Base-by-base conservation (phyloP, 2,329 filamentous ascomycete genomes). In the Trichophyton benhamiae region DNA sequence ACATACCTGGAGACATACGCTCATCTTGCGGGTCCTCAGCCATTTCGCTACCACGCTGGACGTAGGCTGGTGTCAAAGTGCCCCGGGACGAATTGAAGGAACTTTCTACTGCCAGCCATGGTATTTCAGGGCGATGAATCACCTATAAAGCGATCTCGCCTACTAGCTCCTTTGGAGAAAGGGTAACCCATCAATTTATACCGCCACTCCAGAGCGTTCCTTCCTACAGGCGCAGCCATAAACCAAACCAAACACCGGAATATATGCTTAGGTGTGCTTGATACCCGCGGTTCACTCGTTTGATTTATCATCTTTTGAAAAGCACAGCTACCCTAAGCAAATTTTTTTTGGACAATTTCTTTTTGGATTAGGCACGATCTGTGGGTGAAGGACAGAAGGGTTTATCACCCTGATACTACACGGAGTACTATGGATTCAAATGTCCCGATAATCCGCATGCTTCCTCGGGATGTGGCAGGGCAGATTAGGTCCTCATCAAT, bases 401-500 rank as follows among this genome's bases (percentile, higher is more conserved):
- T 27, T 30, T 30, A 30, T 27, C 5, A 30, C 27, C 27, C 27
- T 30, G 1, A 7, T 2, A 30, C 27, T 30, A 30, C 6, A 7
- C 27, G 6, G 27, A 30, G 27, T 53, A 55, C 9, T 15, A 55
- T 55, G 52, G 52, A 38, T 9, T 4, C 27, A 36, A 20, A 25
- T 15, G 52, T 42, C 30, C 58, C 58, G 4, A 8, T 44, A 25
- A 58, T 58, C 25, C 79, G 80, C 65, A 83, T 80, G 58, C 80
- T 96, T 63, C 87, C 90, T 11, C 75, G 82, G 42, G 80, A 88
- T 66, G 89, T 88, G 61, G 80, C 85, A 67, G 83, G 87, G 57
- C 89, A 91, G 71, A 87, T 99, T 75, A 88, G 87, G 70, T 96
- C 92, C 0, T 95, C 92, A 0, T 84, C 84, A n/a, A 79, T 82